Conservation (phyloP, 192 early-diverging fungal species). For the Rhizoclosmatium globosum region DNA sequence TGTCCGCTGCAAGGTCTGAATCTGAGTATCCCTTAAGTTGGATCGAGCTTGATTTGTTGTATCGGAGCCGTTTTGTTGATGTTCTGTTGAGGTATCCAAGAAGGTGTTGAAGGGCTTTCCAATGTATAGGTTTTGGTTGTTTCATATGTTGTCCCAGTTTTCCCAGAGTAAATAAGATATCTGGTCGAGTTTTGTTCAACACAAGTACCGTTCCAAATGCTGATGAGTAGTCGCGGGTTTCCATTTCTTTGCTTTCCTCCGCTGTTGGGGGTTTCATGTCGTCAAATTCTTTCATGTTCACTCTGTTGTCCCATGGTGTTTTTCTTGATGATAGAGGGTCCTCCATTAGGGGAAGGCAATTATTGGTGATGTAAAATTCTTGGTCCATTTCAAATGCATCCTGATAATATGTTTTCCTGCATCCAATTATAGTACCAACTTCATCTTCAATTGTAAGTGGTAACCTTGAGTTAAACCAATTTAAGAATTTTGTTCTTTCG, state of each 20-base stretch:
- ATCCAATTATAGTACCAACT: too few species aligned
- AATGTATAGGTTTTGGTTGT: neutral
- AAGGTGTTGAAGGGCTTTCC: neutral
- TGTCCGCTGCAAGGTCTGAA: conserved; percentile 11
- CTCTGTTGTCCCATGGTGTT: neutral
- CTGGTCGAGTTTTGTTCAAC: neutral
- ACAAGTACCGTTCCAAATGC: neutral
- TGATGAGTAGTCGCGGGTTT: neutral
- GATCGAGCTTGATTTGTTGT: neutral
- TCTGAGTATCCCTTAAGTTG: conserved; percentile 18
- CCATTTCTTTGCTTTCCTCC: neutral
- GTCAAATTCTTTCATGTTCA: neutral
- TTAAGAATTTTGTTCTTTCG: too few species aligned
- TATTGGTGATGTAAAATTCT: too few species aligned
- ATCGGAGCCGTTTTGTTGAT: neutral
- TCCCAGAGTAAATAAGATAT: neutral
- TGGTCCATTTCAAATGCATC: too few species aligned
- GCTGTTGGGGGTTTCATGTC: neutral
- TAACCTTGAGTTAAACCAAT: too few species aligned
- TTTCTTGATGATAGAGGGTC: too few species aligned
- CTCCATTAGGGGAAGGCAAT: too few species aligned
- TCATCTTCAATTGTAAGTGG: too few species aligned
- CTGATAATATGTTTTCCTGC: too few species aligned
- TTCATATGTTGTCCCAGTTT: neutral
- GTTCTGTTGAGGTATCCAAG: conserved; percentile 13